Base-by-base conservation (phyloP, 192 early-diverging fungal genomes). In the Backusella westeae region DNA sequence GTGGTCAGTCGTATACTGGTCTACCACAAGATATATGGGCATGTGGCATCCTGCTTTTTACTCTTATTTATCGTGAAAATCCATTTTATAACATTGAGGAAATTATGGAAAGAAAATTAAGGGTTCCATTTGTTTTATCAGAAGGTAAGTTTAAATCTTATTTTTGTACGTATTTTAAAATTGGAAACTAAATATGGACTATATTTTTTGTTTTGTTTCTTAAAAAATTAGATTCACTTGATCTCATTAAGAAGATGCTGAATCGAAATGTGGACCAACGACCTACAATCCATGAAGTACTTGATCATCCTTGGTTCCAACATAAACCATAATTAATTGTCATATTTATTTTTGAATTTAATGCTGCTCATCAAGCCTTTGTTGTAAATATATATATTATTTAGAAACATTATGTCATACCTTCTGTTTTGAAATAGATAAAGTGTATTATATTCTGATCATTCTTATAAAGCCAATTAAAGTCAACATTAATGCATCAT, bases 1-100 rank as follows among this genome's bases (percentile, higher is more conserved):
- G 91, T 52, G 95, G 95, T 35, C 90, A 93, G 46, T 89, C 89
- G 6, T 96, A 96, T 76, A 78, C 85, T 49, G 95, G 95, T 1
- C 94, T 94, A 26, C 93, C 95, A 41, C 91, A 95, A 59, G 95
- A 96, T 74, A 90, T 94, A 23, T 96, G 95, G 95, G 91, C 91
- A 34, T 77, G 94, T 17, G 95, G 95, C 4, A 93, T 96, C 4
- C 83, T 95, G 7, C 81, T 96, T n/a, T 96, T 95, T 75, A 93
- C 93, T 9, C 82, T 96, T 46, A 88, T 94, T 10, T 84, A 90
- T 80, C 77, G 93, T 73, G 69, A 89, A 72, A 79, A 93, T 80
- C 85, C 95, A 77, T 83, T 96, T 85, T 67, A 82, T 41, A 85
- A 86, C 73, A 87, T 81, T 70, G 87, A 89, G 65, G 82, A 85